phyloP scores from a whole-genome alignment of 1,139 yeast species.

The Suhomyces chickasaworum region DNA sequence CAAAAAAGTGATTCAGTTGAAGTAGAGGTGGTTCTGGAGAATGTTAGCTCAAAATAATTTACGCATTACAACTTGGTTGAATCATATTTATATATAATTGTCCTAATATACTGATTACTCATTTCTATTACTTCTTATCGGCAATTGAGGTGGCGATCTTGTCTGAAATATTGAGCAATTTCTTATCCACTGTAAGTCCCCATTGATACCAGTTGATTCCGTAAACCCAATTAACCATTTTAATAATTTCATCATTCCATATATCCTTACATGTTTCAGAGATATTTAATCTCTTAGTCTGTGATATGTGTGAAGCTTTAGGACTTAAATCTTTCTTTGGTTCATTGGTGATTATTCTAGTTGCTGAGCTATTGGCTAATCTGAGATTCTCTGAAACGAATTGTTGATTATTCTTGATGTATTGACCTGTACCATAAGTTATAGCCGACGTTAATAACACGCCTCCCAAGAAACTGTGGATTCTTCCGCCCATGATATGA shows the following conservation, averaged over 20 bases:
- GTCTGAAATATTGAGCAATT: constrained; percentile 33
- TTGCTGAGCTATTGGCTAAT: constrained; percentile 51
- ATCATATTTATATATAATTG: not conserved
- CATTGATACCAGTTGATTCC: constrained; percentile 53
- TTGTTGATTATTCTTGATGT: constrained; percentile 52
- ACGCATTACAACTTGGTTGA: not conserved
- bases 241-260: constrained; percentile 78
- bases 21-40: not conserved
- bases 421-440: constrained; percentile 64
- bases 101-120: not conserved
- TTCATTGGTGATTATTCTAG: constrained; percentile 48
- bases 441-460: constrained; percentile 65
- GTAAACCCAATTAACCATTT: constrained; percentile 66
- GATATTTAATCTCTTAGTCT: constrained; percentile 30
- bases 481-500: constrained; percentile 17
- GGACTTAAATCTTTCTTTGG: constrained; percentile 40
- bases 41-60: not conserved
- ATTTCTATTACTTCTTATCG: constrained; percentile 21
- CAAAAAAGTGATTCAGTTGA: not conserved
- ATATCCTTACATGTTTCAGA: constrained; percentile 72
- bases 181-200: constrained; percentile 42
- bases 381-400: constrained; percentile 51
- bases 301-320: constrained; percentile 40
- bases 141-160: constrained; percentile 30
- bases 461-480: constrained; percentile 41